Conservation (phyloP, 176 grass and related monocot species). For the Aechmea fasciata region DNA sequence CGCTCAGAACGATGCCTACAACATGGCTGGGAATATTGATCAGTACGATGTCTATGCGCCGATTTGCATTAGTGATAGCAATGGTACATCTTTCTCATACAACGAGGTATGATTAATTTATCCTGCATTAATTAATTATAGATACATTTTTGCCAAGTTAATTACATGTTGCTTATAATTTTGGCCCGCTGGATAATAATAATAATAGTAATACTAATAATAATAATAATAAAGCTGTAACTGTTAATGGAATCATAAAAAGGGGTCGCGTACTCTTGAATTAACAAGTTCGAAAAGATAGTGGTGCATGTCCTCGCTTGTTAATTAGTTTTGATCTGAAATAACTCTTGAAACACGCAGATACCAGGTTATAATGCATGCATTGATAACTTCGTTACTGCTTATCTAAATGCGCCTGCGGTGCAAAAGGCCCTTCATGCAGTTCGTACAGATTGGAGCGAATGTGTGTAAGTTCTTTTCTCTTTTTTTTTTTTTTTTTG, state of each 20-base stretch:
- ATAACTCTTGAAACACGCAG: background rate
- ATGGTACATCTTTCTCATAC: background rate
- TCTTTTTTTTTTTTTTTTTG: too few species aligned
- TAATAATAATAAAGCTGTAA: too few species aligned
- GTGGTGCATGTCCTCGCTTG: too few species aligned
- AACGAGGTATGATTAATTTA: background rate
- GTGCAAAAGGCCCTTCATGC: constrained; percentile 48
- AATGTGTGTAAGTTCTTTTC: constrained; percentile 25
- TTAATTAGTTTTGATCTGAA: background rate
- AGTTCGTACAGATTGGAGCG: constrained; percentile 17
- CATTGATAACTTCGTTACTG: background rate
- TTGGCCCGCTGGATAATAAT: too few species aligned
- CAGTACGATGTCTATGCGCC: constrained; percentile 7
- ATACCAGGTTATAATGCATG: background rate
- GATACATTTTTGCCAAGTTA: too few species aligned
- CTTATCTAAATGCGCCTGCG: constrained; percentile 39
- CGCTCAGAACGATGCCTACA: background rate
- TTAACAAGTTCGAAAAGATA: too few species aligned
- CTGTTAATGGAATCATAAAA: too few species aligned
- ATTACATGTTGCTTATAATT: too few species aligned
- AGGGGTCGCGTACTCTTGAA: too few species aligned
- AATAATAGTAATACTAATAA: too few species aligned
- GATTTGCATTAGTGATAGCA: background rate
- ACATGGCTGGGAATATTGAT: background rate
- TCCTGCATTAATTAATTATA: too few species aligned